Evolutionary conservation across 306 rosid species (phyloP).

Genomic region (Cercis canadensis): DNA sequence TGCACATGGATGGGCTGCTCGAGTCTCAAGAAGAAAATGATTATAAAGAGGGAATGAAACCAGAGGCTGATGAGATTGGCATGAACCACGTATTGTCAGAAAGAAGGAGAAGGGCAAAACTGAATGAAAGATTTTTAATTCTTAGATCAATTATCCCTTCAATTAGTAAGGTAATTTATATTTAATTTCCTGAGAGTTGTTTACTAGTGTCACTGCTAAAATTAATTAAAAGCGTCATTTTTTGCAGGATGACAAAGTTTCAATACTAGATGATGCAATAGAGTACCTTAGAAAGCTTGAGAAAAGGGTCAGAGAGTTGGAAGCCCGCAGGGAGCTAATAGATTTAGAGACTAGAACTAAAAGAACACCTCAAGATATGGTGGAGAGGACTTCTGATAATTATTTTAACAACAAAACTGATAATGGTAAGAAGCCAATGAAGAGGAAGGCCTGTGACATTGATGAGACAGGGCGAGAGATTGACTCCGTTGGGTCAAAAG

Average conservation of each 20-base stretch:
- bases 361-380: slow-evolving; percentile 57
- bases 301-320: slow-evolving; percentile 70
- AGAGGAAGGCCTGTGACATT: slow-evolving; percentile 71
- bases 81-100: slow-evolving; percentile 71
- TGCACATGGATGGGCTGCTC: slow-evolving; percentile 55
- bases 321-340: slow-evolving; percentile 47
- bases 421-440: slow-evolving; percentile 56
- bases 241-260: slow-evolving; percentile 81
- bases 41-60: slow-evolving; percentile 55
- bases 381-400: slow-evolving; percentile 70
- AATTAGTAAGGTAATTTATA: slow-evolving; percentile 61
- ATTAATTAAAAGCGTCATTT: slow-evolving; percentile 22
- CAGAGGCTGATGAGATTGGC: slow-evolving; percentile 68
- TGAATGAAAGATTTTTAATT: slow-evolving; percentile 70
- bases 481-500: slow-evolving; percentile 36
- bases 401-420: slow-evolving; percentile 54
- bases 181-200: slow-evolving; percentile 20
- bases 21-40: slow-evolving; percentile 69
- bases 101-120: slow-evolving; percentile 73
- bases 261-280: slow-evolving; percentile 81
- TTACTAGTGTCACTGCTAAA: slow-evolving; percentile 23
- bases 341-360: slow-evolving; percentile 52
- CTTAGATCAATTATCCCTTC: slow-evolving; percentile 82
- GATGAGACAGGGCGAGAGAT: slow-evolving; percentile 50
- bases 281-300: slow-evolving; percentile 75